Percentiles rank a stretch among this genome's conserved stretches.
Evolutionary conservation across 139 green algal species (phyloP).

Genomic region (Volvox reticuliferus): DNA sequence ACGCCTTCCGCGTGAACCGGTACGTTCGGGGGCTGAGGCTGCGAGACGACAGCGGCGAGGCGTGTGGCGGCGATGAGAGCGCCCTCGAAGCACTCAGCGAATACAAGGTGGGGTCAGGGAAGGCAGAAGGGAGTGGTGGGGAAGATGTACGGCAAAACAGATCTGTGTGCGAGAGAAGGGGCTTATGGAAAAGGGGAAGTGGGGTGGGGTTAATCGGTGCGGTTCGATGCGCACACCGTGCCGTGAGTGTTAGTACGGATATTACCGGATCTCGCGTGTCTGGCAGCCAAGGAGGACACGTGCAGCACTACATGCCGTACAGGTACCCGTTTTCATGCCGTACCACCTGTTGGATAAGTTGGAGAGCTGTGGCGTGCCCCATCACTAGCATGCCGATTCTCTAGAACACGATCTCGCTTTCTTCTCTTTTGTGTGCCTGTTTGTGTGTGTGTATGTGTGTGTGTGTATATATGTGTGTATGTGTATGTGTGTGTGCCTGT

Average conservation of each 20-base stretch:
- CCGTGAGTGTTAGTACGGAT: neutral
- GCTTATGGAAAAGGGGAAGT: neutral
- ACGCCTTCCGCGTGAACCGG: conserved; percentile 67
- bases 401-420: too few relatives aligned
- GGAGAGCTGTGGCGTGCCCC: too few relatives aligned
- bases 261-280: neutral
- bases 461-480: too few relatives aligned
- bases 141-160: too few relatives aligned
- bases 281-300: neutral
- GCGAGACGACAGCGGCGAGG: neutral
- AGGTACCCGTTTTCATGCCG: too few relatives aligned
- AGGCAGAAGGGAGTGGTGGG: neutral
- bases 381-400: too few relatives aligned
- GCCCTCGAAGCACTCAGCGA: conserved; percentile 62
- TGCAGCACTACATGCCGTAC: too few relatives aligned
- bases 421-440: too few relatives aligned
- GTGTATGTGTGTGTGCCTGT: too few relatives aligned
- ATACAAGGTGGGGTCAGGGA: conserved; percentile 50
- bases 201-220: neutral
- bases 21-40: conserved; percentile 62
- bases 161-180: neutral
- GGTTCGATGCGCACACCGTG: neutral
- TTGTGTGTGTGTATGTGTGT: too few relatives aligned
- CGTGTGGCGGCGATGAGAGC: neutral
- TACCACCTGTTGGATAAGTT: too few relatives aligned